phyloP scores from a whole-genome alignment of 2,329 filamentous ascomycete genomes.

The Talaromyces sp. region DNA sequence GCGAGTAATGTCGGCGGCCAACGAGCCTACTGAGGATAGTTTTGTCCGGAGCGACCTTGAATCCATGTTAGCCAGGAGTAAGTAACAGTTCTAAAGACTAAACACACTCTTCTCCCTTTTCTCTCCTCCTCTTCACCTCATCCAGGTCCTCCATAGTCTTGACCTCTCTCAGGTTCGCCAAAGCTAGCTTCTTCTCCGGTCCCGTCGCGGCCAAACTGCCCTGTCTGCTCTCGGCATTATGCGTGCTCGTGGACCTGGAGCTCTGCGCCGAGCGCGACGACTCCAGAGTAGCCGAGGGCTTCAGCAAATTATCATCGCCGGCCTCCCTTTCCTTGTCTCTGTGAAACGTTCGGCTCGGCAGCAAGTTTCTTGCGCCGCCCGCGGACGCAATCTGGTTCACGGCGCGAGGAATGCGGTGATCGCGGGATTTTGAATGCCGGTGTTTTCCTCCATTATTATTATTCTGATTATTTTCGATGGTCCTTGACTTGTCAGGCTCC shows the following conservation, averaged over 20 bases:
- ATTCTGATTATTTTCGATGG: neutral
- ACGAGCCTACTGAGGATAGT: constrained; percentile 30
- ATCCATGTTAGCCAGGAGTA: neutral
- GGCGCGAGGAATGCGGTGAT: constrained; percentile 24
- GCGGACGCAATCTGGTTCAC: constrained; percentile 29
- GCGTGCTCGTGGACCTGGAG: constrained; percentile 24
- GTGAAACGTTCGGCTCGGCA: constrained; percentile 24
- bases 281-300: constrained; percentile 22
- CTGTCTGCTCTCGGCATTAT: constrained; percentile 20
- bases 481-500: constrained; percentile 3
- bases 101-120: constrained; percentile 68
- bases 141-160: constrained; percentile 31
- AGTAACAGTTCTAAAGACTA: constrained; percentile 21
- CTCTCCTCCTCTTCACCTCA: constrained; percentile 58
- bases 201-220: constrained; percentile 19
- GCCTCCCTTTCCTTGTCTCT: constrained; percentile 25
- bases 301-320: constrained; percentile 23
- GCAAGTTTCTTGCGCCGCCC: constrained; percentile 22
- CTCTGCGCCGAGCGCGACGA: constrained; percentile 27
- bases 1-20: constrained; percentile 39
- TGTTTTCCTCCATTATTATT: constrained; percentile 16
- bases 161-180: constrained; percentile 24
- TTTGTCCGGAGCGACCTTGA: constrained; percentile 27
- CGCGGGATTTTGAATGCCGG: constrained; percentile 25
- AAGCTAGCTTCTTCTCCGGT: constrained; percentile 22